These are phyloP conservation scores for Ustanciosporium gigantosporum DNA, from an alignment of 1,284 basidiomycete species.

Conservation along the genomic window DNA sequence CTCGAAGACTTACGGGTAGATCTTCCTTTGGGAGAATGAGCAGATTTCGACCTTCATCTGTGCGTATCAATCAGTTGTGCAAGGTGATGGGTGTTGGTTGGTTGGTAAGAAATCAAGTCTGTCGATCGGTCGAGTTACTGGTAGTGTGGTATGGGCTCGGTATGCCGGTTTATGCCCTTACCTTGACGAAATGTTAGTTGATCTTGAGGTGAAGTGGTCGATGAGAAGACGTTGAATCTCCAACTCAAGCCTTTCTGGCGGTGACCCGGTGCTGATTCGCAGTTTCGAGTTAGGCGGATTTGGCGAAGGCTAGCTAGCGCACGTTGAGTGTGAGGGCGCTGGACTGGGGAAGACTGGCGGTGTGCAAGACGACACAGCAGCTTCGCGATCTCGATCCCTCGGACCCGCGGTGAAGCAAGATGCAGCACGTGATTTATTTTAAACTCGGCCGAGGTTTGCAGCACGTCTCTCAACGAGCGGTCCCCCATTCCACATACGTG, in stretches of 20 bases:
- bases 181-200: conserved; percentile 35
- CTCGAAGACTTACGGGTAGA: conserved; percentile 58
- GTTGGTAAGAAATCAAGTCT: conserved; percentile 1
- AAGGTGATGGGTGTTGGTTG: too few relatives aligned
- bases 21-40: conserved; percentile 60
- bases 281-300: too few relatives aligned
- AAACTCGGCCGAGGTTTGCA: too few relatives aligned
- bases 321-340: too few relatives aligned
- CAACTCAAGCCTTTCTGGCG: background rate
- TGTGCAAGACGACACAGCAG: too few relatives aligned
- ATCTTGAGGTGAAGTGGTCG: conserved; percentile 26
- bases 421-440: too few relatives aligned
- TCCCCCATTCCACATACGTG: too few relatives aligned
- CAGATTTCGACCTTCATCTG: conserved; percentile 62
- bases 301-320: too few relatives aligned
- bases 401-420: too few relatives aligned
- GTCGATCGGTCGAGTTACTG: background rate
- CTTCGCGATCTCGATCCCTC: too few relatives aligned
- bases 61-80: conserved; percentile 5
- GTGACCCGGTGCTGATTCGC: background rate
- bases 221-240: conserved; percentile 17
- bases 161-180: conserved; percentile 16
- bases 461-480: too few relatives aligned
- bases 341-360: too few relatives aligned
- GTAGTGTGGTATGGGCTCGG: conserved; percentile 5